These are phyloP conservation scores for Tillandsia fasciculata DNA, from an alignment of 176 grass and related monocot genomes.

Conservation along the genomic window DNA sequence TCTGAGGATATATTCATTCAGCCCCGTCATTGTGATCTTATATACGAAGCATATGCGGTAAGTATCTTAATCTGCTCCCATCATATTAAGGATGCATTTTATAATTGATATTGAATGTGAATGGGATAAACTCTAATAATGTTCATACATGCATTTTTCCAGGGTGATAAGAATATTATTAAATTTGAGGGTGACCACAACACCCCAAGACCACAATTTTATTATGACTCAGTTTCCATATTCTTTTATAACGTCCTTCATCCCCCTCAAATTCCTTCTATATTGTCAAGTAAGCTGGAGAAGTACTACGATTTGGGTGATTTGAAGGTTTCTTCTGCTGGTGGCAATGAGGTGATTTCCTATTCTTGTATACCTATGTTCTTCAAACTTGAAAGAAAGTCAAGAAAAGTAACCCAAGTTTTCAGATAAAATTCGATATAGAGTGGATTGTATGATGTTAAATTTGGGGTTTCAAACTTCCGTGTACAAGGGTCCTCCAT, in stretches of 20 bases:
- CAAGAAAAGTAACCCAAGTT: neutral
- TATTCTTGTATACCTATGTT: conserved; percentile 10
- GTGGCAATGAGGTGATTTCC: conserved; percentile 65
- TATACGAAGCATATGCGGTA: conserved; percentile 86
- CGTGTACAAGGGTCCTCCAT: neutral
- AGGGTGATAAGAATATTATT: conserved; percentile 96
- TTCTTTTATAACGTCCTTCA: conserved; percentile 94
- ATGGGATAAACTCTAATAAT: conserved; percentile 15
- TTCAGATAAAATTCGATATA: neutral
- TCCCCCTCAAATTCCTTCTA: conserved; percentile 69
- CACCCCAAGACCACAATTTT: conserved; percentile 88
- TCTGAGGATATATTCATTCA: conserved; percentile 93
- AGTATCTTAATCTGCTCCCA: conserved; percentile 10
- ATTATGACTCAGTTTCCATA: conserved; percentile 97
- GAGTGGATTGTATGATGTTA: neutral
- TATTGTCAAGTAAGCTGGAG: conserved; percentile 69
- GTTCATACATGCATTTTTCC: conserved; percentile 25
- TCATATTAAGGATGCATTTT: conserved; percentile 1
- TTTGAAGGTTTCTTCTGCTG: conserved; percentile 50
- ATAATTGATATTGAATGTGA: conserved; percentile 4
- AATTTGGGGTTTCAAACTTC: neutral
- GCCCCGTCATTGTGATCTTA: conserved; percentile 64
- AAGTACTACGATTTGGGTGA: conserved; percentile 61
- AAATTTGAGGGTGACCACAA: conserved; percentile 99
- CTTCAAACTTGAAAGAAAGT: conserved; percentile 1